phyloP scores from a whole-genome alignment of 2,329 filamentous ascomycete species.

The Apiospora marii region DNA sequence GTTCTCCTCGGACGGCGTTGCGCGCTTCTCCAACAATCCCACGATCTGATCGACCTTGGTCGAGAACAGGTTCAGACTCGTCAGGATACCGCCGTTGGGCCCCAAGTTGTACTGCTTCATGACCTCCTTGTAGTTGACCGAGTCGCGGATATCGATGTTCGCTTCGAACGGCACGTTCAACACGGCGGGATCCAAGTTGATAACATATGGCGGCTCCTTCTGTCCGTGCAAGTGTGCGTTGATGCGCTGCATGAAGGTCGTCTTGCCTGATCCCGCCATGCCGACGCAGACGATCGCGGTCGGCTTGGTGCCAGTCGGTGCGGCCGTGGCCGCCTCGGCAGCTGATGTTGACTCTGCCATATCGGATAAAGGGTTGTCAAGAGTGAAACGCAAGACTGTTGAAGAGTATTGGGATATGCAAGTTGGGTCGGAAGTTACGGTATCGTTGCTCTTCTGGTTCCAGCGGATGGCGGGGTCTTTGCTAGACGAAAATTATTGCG shows the following conservation, averaged over 20 bases:
- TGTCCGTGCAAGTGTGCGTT: slow-evolving; percentile 89
- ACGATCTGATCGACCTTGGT: slow-evolving; percentile 98
- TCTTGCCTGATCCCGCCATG: slow-evolving; percentile 98
- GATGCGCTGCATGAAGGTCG: slow-evolving; percentile 99
- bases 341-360: slow-evolving; percentile 13
- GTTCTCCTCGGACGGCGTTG: slow-evolving; percentile 53
- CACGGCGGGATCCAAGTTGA: slow-evolving; percentile 97
- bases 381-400: not conserved
- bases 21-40: slow-evolving; percentile 86
- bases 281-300: slow-evolving; percentile 91
- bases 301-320: slow-evolving; percentile 53
- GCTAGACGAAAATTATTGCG: slow-evolving; percentile 22
- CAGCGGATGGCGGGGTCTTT: slow-evolving; percentile 20
- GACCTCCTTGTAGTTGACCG: slow-evolving; percentile 98
- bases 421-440: slow-evolving; percentile 2
- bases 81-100: slow-evolving; percentile 95
- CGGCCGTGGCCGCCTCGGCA: not conserved
- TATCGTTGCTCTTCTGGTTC: not conserved
- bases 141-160: slow-evolving; percentile 99
- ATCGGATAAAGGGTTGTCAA: not conserved
- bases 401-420: not conserved
- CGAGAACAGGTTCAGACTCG: slow-evolving; percentile 93
- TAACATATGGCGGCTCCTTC: slow-evolving; percentile 85
- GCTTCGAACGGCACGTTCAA: slow-evolving; percentile 91
- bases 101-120: slow-evolving; percentile 99